Conservation (phyloP, 1,139 yeast genomes). For the Entelexis sorbosivorans region DNA sequence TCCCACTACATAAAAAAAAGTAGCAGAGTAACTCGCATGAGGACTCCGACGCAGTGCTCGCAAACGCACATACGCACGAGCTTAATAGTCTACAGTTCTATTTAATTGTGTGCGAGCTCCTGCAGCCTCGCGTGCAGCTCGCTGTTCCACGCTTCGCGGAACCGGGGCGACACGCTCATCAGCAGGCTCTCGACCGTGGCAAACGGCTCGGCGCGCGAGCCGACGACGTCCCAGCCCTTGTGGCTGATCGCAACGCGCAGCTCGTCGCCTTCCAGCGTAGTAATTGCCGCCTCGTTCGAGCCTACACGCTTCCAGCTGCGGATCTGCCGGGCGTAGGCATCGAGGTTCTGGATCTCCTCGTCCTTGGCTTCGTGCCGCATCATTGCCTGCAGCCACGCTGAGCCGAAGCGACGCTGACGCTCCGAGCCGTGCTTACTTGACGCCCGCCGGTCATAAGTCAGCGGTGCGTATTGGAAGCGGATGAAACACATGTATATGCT, state of each 20-base stretch:
- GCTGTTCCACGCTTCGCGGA: slow-evolving; percentile 31
- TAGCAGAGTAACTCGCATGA: no score
- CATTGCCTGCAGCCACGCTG: background rate
- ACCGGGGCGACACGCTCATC: slow-evolving; percentile 34
- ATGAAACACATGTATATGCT: no score
- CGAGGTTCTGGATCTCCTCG: slow-evolving; percentile 23
- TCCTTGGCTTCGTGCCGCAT: slow-evolving; percentile 11
- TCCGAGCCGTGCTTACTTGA: background rate
- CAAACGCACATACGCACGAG: no score
- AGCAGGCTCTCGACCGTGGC: slow-evolving; percentile 42
- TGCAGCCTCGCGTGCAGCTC: slow-evolving; percentile 28
- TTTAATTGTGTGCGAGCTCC: background rate
- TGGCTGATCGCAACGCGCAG: slow-evolving; percentile 22
- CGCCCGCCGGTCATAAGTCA: background rate
- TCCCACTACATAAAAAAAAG: no score
- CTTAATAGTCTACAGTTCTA: no score
- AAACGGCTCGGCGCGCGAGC: slow-evolving; percentile 22
- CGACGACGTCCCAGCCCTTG: slow-evolving; percentile 27
- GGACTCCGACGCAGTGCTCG: no score
- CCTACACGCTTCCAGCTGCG: slow-evolving; percentile 7
- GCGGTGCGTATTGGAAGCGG: no score
- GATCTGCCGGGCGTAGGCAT: slow-evolving; percentile 9
- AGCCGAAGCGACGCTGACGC: no score
- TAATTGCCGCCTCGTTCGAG: slow-evolving; percentile 13
- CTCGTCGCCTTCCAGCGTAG: slow-evolving; percentile 25